Base-by-base conservation (phyloP, 768 basidiomycete species). In the Leccinum variicolor region DNA sequence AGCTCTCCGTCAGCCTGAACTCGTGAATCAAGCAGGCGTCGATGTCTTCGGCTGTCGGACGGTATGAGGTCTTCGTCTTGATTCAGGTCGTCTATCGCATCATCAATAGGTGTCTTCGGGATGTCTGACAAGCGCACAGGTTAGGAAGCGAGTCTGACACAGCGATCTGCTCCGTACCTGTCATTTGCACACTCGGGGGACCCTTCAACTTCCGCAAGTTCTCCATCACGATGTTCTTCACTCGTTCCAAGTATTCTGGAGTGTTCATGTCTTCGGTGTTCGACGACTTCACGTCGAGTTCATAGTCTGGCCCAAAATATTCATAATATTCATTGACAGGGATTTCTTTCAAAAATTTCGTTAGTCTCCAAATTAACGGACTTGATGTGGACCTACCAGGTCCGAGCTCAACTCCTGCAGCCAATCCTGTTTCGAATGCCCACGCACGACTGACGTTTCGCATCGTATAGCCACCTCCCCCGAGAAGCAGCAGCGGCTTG, bases 271-370 rank as follows among this genome's bases (percentile, higher is more conserved):
- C 96, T 63, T 97, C 94, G 59, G 93, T 90, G 69, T 98, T 99
- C 13, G 92, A 94, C 13, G 93, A 77, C 66, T 89, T 92, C 28
- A 99, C 97, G 69, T 99, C 93, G 31, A 99, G 82, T 69, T 94
- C 85, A 67, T 98, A 98, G 66, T 96, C 93, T 3, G 97, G 97
- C 1, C 97, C 97, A 72, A 98, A 98, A 73, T 98, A 98, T 69
- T 98, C 96, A 68, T 95, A 98, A 75, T 98, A 99, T 75, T 99
- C 97, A 67, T 98, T 99, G 62, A 95, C 89, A 3, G 97, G 97
- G 54, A 99, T 96, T 69, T 92, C 96, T 95, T 66, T n/a, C 31
- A 5, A 53, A 9, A n/a, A 21, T 7, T 26, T 25, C 13, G 57
- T 64, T 46, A 62, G 62, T 52, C 52, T 33, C 4, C 36, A 10